Evolutionary conservation across 148 eudicot genomes (phyloP).

Genomic region (Cornus kousa): DNA sequence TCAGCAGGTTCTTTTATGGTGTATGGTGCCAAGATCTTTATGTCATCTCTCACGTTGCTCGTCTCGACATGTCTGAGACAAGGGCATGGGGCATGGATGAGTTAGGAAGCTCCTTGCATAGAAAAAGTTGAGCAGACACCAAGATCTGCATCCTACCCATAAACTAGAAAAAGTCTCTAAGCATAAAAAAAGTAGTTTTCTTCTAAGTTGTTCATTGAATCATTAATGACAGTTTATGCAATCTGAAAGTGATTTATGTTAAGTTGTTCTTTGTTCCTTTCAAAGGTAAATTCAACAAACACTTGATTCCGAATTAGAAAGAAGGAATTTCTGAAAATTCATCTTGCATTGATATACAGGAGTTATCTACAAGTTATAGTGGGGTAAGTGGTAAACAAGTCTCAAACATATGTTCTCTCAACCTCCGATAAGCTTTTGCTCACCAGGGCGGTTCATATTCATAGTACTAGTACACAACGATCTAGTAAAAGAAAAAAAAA

Average conservation of each 20-base stretch:
- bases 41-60: conserved; percentile 2
- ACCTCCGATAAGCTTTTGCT: conserved; percentile 65
- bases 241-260: no score
- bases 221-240: no score
- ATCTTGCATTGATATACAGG: conserved; percentile 48
- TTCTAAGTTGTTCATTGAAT: no score
- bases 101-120: conserved; percentile 5
- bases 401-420: conserved; percentile 23
- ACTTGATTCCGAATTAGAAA: background rate
- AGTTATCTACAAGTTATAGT: conserved; percentile 52
- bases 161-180: background rate
- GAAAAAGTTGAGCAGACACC: conserved; percentile 4
- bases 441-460: conserved; percentile 41
- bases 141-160: conserved; percentile 12
- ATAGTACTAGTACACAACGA: conserved; percentile 12
- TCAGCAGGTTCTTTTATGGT: background rate
- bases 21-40: conserved; percentile 15
- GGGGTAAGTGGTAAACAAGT: conserved; percentile 8
- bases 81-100: conserved; percentile 15
- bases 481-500: conserved; percentile 13
- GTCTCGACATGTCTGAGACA: conserved; percentile 15
- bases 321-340: conserved; percentile 16
- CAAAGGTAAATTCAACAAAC: no score
- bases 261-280: no score
- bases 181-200: no score